phyloP scores from a whole-genome alignment of 2,329 filamentous ascomycete genomes.

The Aspergillus sergii region DNA sequence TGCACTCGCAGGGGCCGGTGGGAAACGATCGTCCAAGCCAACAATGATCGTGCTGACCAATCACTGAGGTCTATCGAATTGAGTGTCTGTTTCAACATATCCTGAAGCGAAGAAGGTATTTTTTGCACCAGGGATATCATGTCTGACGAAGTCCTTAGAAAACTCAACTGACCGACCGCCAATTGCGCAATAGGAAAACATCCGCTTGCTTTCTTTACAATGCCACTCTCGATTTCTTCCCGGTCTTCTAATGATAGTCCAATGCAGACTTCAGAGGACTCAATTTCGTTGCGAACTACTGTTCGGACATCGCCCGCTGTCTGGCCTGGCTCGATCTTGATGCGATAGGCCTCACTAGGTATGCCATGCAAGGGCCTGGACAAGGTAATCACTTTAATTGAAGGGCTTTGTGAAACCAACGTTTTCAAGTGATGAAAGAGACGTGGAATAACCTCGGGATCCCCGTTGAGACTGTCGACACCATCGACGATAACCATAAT shows the following conservation, averaged over 20 bases:
- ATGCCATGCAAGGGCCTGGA: not conserved
- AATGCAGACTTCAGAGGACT: not conserved
- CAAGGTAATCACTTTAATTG: conserved; percentile 1
- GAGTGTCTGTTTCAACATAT: not conserved
- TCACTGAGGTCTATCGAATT: not conserved
- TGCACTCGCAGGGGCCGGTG: conserved; percentile 1
- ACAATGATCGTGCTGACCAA: not conserved
- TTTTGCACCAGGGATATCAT: not conserved
- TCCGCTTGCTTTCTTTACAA: not conserved
- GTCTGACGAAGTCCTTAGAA: not conserved
- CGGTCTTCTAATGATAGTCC: not conserved
- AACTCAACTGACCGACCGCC: not conserved
- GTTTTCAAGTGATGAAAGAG: not conserved
- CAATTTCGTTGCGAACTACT: not conserved
- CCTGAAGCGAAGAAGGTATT: not conserved
- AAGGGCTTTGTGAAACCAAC: not conserved
- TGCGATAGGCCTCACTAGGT: not conserved
- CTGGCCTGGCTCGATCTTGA: conserved; percentile 2
- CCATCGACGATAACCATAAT: conserved; percentile 3
- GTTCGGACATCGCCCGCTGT: not conserved
- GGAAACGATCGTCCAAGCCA: not conserved
- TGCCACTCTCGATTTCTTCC: not conserved
- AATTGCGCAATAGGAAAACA: not conserved
- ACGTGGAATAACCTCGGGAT: not conserved
- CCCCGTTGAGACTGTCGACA: not conserved